phyloP scores from a whole-genome alignment of 495 filamentous ascomycete species.

The Thozetella sp. region DNA sequence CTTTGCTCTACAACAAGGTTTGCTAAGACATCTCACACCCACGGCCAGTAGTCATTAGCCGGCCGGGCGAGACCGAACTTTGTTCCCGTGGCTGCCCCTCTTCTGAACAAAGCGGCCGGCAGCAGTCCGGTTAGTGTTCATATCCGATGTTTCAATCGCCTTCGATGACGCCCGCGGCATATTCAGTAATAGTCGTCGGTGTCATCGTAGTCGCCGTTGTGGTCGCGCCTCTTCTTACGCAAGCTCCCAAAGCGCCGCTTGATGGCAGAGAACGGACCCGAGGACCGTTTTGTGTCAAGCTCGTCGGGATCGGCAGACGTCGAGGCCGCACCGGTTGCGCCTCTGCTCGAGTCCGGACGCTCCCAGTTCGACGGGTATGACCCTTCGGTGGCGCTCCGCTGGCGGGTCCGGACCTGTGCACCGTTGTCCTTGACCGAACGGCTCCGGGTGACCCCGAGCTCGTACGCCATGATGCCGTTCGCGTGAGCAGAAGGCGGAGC shows the following conservation, averaged over 20 bases:
- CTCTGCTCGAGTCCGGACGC: neutral
- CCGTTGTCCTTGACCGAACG: constrained; percentile 6
- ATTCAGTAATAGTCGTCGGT: constrained; percentile 3
- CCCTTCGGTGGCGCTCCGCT: constrained; percentile 33
- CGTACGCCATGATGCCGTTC: constrained; percentile 21
- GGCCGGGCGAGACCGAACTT: no score
- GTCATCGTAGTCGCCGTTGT: constrained; percentile 1
- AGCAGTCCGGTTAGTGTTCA: no score
- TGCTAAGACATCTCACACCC: no score
- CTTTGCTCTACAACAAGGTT: no score
- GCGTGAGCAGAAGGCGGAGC: neutral
- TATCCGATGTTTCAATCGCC: no score
- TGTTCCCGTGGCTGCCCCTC: no score
- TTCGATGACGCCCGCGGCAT: no score
- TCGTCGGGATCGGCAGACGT: constrained; percentile 26
- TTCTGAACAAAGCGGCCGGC: no score
- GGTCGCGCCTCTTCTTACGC: constrained; percentile 25
- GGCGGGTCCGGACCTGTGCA: constrained; percentile 11
- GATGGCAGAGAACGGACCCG: constrained; percentile 27
- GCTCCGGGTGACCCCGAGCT: constrained; percentile 28
- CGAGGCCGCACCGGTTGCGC: constrained; percentile 2
- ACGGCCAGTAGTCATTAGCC: no score
- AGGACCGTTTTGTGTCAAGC: constrained; percentile 35
- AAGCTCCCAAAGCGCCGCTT: constrained; percentile 50
- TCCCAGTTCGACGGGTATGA: neutral